A percentile compares a stretch with the other conserved stretches of the same genome.
These are phyloP conservation scores for Otatea glauca DNA, from an alignment of 176 grass and related monocot genomes.

Conservation along the genomic window DNA sequence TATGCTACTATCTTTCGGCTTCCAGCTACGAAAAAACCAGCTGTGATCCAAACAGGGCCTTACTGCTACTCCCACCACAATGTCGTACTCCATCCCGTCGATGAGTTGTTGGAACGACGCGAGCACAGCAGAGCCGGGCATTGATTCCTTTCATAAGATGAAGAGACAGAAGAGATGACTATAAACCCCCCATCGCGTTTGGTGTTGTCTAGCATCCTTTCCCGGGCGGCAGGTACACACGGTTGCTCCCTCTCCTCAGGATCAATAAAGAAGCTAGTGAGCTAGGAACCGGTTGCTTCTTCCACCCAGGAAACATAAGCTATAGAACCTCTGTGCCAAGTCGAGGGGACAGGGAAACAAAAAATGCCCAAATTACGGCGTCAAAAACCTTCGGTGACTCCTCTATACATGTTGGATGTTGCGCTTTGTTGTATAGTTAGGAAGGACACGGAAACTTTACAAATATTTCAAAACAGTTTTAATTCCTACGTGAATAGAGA, in stretches of 20 bases:
- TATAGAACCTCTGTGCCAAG: background rate
- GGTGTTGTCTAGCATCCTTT: background rate
- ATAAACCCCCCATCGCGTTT: background rate
- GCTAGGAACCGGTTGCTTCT: too few relatives aligned
- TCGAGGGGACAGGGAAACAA: background rate
- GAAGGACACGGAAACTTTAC: too few relatives aligned
- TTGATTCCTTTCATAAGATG: background rate
- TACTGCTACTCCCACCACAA: background rate
- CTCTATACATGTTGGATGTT: background rate
- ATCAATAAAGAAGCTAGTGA: background rate
- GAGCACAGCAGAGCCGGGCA: background rate
- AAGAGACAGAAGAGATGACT: background rate
- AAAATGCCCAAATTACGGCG: background rate
- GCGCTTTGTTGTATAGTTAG: too few relatives aligned
- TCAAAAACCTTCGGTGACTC: background rate
- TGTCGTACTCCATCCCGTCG: background rate
- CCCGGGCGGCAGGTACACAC: background rate
- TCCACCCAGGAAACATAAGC: background rate
- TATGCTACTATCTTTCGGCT: too few relatives aligned
- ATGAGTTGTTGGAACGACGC: conserved; percentile 10
- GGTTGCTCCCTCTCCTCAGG: background rate
- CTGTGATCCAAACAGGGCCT: too few relatives aligned
- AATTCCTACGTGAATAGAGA: too few relatives aligned
- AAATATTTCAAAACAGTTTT: too few relatives aligned
- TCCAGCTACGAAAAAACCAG: too few relatives aligned